Evolutionary conservation across 116 monocot genomes (phyloP).

Genomic region (Posidonia oceanica): DNA sequence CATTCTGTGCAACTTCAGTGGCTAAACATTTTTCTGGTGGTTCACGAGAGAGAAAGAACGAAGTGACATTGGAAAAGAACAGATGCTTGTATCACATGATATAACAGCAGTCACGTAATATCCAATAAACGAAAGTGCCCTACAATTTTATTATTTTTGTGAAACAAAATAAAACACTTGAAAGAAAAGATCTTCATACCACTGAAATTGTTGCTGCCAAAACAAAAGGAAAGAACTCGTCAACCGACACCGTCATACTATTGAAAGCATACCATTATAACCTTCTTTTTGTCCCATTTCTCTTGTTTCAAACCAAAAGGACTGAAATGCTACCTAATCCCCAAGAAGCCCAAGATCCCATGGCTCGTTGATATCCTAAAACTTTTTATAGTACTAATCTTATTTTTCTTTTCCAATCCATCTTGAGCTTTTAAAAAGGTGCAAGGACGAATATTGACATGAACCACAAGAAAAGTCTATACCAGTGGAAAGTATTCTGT

Average conservation of each 20-base stretch:
- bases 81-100: background rate
- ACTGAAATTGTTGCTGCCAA: too few species aligned
- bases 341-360: background rate
- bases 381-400: background rate
- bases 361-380: background rate
- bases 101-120: background rate
- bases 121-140: background rate
- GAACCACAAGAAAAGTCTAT: background rate
- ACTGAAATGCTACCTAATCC: slow-evolving; percentile 8
- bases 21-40: background rate
- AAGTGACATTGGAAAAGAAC: background rate
- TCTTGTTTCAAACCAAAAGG: slow-evolving; percentile 5
- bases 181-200: too few species aligned
- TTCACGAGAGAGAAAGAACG: background rate
- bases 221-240: too few species aligned
- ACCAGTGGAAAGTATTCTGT: too few species aligned
- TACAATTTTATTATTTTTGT: too few species aligned
- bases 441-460: background rate
- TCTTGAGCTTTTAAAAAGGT: background rate
- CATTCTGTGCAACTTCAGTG: too few species aligned
- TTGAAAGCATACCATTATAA: background rate
- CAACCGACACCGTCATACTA: background rate
- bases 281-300: slow-evolving; percentile 6
- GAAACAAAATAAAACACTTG: too few species aligned
- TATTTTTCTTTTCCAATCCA: background rate